Conservation (phyloP, 345 rosid genomes). For the Eucalyptus albens region DNA sequence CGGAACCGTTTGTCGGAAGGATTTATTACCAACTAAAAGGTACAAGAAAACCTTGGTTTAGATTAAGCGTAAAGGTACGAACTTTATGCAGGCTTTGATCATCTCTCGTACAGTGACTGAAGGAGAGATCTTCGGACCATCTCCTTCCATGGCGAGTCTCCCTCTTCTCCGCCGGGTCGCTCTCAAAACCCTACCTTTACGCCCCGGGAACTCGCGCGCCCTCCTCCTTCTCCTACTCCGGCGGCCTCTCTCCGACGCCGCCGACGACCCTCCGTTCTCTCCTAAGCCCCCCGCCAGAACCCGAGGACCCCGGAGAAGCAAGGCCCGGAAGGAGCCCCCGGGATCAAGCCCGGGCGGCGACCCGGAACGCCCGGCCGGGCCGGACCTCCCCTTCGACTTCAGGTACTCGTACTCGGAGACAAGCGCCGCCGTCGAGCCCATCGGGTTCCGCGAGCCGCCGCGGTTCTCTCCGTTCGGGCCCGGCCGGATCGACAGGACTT, state of each 20-base stretch:
- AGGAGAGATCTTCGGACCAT: neutral
- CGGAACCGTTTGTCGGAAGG: too few species aligned
- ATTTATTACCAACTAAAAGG: too few species aligned
- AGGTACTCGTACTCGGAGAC: conserved; percentile 74
- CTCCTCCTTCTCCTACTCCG: neutral
- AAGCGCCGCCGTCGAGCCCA: conserved; percentile 38
- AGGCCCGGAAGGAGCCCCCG: neutral
- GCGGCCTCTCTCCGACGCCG: neutral
- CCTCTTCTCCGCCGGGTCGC: neutral
- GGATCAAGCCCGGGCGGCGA: neutral
- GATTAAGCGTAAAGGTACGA: neutral
- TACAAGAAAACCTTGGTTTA: neutral
- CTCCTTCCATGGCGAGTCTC: neutral
- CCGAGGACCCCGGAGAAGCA: conserved; percentile 3
- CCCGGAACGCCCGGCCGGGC: conserved; percentile 5
- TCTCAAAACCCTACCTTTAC: neutral
- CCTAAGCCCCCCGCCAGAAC: conserved; percentile 6
- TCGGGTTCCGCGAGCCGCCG: conserved; percentile 80
- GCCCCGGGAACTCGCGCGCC: neutral
- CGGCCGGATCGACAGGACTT: conserved; percentile 61
- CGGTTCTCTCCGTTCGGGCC: conserved; percentile 93
- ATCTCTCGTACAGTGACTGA: neutral
- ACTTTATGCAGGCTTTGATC: neutral
- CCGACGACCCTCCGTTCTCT: conserved; percentile 9
- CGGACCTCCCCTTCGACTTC: conserved; percentile 81